Percentiles rank a stretch among this genome's conserved stretches.
Conservation (phyloP, 129 eudicot species). For the Kitagawia praeruptora region DNA sequence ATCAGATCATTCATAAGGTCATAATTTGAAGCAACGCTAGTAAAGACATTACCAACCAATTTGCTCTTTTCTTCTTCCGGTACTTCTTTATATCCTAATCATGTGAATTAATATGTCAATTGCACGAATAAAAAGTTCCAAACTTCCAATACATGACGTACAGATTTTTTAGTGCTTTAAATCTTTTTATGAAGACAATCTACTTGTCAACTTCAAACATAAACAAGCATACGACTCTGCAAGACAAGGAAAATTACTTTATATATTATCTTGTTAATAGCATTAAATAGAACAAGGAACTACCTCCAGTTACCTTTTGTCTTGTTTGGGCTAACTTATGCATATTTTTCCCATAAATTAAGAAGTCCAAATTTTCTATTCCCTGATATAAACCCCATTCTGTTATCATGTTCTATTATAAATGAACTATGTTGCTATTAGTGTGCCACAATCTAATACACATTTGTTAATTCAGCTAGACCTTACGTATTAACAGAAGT, state of each 20-base stretch:
- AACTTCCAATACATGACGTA: neutral
- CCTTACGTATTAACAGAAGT: too few relatives aligned
- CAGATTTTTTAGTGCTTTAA: neutral
- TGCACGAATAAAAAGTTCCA: neutral
- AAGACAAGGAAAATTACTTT: neutral
- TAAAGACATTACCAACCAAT: conserved; percentile 91
- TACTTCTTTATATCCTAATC: conserved; percentile 82
- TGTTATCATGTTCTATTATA: neutral
- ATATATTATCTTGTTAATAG: neutral
- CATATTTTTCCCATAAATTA: neutral
- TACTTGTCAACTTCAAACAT: neutral
- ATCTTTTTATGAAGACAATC: neutral
- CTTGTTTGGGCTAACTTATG: neutral
- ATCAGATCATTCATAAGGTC: conserved; percentile 95
- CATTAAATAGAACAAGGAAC: neutral
- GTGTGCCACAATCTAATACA: too few relatives aligned
- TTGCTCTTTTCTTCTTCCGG: conserved; percentile 84
- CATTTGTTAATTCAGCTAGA: too few relatives aligned
- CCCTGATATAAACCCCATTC: neutral
- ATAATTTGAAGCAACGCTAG: conserved; percentile 81
- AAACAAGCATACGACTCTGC: neutral
- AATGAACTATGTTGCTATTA: too few relatives aligned
- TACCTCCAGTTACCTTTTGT: neutral
- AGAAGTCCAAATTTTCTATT: neutral
- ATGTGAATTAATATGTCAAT: neutral